phyloP scores from a whole-genome alignment of 2,329 filamentous ascomycete genomes.

The Colletotrichum karsti region DNA sequence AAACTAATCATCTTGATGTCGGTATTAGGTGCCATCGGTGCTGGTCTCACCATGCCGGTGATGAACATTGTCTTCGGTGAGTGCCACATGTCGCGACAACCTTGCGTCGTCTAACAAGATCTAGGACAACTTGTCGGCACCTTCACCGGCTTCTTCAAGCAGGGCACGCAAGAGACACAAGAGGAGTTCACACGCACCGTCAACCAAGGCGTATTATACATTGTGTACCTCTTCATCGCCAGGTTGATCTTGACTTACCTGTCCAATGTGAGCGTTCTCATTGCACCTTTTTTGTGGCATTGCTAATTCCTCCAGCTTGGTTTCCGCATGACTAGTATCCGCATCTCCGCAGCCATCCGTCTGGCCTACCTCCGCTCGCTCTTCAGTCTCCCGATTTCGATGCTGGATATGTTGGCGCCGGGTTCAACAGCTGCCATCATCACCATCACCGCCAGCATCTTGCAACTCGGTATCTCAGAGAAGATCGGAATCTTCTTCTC shows the following conservation, averaged over 20 bases:
- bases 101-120: background rate
- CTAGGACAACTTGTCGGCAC: slow-evolving; percentile 38
- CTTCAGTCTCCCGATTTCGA: slow-evolving; percentile 57
- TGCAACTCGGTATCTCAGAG: slow-evolving; percentile 64
- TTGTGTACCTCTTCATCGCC: slow-evolving; percentile 44
- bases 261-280: slow-evolving; percentile 36
- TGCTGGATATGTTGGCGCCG: slow-evolving; percentile 56
- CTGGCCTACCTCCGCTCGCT: slow-evolving; percentile 57
- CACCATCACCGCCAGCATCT: slow-evolving; percentile 58
- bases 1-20: slow-evolving; percentile 21
- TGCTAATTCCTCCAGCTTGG: slow-evolving; percentile 41
- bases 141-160: slow-evolving; percentile 35
- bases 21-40: slow-evolving; percentile 18
- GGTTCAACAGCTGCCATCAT: slow-evolving; percentile 61
- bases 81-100: background rate
- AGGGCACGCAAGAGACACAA: slow-evolving; percentile 24
- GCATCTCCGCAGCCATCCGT: slow-evolving; percentile 58
- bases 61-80: slow-evolving; percentile 45
- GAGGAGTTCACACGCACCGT: slow-evolving; percentile 23
- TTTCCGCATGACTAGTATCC: slow-evolving; percentile 57
- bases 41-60: slow-evolving; percentile 38
- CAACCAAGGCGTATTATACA: slow-evolving; percentile 38
- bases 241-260: slow-evolving; percentile 42
- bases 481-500: slow-evolving; percentile 54
- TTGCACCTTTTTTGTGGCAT: background rate